Conservation (phyloP, 345 rosid species). For the Mangifera indica region DNA sequence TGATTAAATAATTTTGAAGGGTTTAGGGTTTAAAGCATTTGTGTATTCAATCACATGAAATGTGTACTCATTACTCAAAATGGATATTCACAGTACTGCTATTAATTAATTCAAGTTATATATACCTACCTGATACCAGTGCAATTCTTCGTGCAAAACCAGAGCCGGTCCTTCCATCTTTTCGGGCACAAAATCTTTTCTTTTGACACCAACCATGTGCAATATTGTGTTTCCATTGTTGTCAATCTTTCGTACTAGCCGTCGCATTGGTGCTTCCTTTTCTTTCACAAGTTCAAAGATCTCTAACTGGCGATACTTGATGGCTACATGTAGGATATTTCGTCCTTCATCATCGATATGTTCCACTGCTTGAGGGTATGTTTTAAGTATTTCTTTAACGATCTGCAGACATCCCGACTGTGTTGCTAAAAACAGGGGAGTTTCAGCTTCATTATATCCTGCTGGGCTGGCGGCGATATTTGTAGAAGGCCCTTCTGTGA, state of each 20-base stretch:
- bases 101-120: not conserved
- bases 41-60: too few relatives aligned
- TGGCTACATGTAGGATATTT: constrained; percentile 29
- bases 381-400: constrained; percentile 8
- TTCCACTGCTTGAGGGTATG: constrained; percentile 17
- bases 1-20: too few relatives aligned
- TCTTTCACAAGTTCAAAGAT: constrained; percentile 16
- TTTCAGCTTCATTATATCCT: not conserved
- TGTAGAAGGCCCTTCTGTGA: not conserved
- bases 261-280: constrained; percentile 3
- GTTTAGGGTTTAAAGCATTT: too few relatives aligned
- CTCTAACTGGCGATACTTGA: constrained; percentile 17
- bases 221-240: constrained; percentile 20
- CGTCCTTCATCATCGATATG: not conserved
- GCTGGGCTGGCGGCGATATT: not conserved
- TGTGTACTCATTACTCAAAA: too few relatives aligned
- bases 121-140: constrained; percentile 37
- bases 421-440: not conserved
- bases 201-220: constrained; percentile 21
- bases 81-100: too few relatives aligned
- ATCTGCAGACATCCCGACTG: constrained; percentile 2
- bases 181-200: constrained; percentile 7
- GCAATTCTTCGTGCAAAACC: constrained; percentile 25
- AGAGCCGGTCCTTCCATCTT: constrained; percentile 27
- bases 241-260: constrained; percentile 20